These are phyloP conservation scores for Candida ipomoeae DNA, from an alignment of 805 yeast species.

Conservation along the genomic window DNA sequence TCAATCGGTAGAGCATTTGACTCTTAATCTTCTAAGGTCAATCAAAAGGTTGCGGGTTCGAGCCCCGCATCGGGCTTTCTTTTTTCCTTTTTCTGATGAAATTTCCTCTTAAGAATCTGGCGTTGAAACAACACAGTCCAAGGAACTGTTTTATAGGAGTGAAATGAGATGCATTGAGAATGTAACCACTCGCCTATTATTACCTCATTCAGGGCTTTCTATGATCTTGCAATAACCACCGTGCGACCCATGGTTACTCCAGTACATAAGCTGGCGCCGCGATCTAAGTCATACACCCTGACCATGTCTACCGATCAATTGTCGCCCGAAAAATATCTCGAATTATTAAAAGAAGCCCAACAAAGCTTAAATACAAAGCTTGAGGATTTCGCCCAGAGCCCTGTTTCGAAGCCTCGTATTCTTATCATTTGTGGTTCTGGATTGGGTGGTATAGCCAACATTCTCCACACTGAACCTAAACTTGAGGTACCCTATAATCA, in stretches of 20 bases:
- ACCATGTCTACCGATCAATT: slow-evolving; percentile 10
- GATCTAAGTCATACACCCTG: neutral
- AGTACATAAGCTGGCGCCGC: neutral
- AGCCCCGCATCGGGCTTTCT: slow-evolving; percentile 30
- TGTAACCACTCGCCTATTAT: too few species aligned
- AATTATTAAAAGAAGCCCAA: slow-evolving; percentile 21
- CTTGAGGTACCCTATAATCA: slow-evolving; percentile 56
- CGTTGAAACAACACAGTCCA: neutral
- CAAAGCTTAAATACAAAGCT: slow-evolving; percentile 14
- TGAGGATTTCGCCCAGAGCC: slow-evolving; percentile 7
- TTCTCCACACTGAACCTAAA: slow-evolving; percentile 37
- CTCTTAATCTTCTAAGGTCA: slow-evolving; percentile 26
- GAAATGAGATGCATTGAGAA: too few species aligned
- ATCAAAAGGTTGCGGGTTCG: slow-evolving; percentile 35
- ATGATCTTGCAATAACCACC: neutral
- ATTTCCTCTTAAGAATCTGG: neutral
- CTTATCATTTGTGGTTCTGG: slow-evolving; percentile 95
- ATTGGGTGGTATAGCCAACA: slow-evolving; percentile 74
- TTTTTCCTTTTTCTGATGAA: slow-evolving; percentile 6
- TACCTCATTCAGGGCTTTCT: neutral
- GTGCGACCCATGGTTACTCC: neutral
- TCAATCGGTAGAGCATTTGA: slow-evolving; percentile 34
- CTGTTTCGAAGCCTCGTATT: slow-evolving; percentile 47
- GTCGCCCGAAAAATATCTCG: slow-evolving; percentile 18
- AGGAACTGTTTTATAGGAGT: too few species aligned